Conservation (phyloP, 495 filamentous ascomycete species). For the Hapsidospora chrysogenum region DNA sequence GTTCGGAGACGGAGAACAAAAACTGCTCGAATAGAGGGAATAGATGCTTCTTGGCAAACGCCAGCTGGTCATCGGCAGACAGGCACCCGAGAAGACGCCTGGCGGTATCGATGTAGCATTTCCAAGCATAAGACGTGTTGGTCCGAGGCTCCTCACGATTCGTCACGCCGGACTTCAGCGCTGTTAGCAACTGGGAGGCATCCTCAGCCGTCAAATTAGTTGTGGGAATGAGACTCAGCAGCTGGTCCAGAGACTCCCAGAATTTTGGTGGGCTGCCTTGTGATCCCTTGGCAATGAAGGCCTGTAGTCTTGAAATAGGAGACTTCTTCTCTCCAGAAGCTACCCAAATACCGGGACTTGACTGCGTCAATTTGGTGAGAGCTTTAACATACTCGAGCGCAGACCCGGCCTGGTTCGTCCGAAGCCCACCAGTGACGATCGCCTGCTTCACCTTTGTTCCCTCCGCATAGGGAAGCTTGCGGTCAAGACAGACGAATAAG, state of each 20-base stretch:
- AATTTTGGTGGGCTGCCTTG: conserved; percentile 50
- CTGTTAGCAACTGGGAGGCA: conserved; percentile 39
- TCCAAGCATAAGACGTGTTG: conserved; percentile 53
- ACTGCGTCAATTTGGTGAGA: conserved; percentile 42
- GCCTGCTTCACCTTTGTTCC: conserved; percentile 39
- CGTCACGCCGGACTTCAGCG: conserved; percentile 49
- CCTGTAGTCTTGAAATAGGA: conserved; percentile 41
- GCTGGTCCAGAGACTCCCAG: conserved; percentile 47
- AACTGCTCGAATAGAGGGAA: conserved; percentile 22
- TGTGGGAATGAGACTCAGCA: conserved; percentile 44
- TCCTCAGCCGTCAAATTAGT: conserved; percentile 30
- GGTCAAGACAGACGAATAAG: conserved; percentile 36
- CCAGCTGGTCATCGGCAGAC: conserved; percentile 7
- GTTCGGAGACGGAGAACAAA: conserved; percentile 18
- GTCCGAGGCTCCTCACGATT: conserved; percentile 55
- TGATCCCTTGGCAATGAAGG: conserved; percentile 73
- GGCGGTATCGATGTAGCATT: conserved; percentile 46
- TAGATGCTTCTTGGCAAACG: conserved; percentile 27
- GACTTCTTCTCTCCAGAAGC: conserved; percentile 37
- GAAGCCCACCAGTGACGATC: conserved; percentile 53
- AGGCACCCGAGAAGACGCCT: conserved; percentile 25
- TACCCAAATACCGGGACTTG: conserved; percentile 54
- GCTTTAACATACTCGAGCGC: conserved; percentile 48
- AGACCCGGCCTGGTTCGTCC: conserved; percentile 53
- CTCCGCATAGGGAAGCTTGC: conserved; percentile 32